Base-by-base conservation (phyloP, 495 filamentous ascomycete species). In the Pseudoneurospora amorphoporcata region DNA sequence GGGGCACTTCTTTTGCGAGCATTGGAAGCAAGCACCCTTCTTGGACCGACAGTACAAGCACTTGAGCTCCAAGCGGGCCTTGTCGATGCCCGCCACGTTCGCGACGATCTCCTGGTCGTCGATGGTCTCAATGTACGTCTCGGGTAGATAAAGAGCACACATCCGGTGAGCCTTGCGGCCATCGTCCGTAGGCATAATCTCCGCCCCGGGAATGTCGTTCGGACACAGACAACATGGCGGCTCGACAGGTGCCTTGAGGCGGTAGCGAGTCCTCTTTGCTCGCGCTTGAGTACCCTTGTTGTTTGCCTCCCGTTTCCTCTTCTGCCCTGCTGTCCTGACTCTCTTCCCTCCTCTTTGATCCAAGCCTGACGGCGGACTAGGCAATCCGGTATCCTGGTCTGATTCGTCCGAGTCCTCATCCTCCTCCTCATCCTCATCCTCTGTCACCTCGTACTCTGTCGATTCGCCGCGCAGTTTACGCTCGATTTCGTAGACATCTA, bases 1-100 rank as follows among this genome's bases (percentile, higher is more conserved):
- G 35, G 92, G 92, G 79, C 95, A 99, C 81, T 97, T 98, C 85
- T 94, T 95, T 72, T 91, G 90, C 8, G 93, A 95, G 83, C 95
- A 99, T 81, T 99, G 95, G 84, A 99, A 97, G 82, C 94, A 97
- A 17, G 94, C 92, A 38, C 95, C 95, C 73, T 91, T 93, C 78
- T 94, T 95, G 68, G 93, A 95, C 42, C 94, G 92, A 78, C 95
- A 99, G 81, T 93, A 97, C 69, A 94, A 89, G 81, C 95, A 99
- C 79, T 94, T 97, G 72, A 98, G 88, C 9, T 95, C 94, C 76
- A 95, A 81, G 12, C 95, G 91, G 72, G 90, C 94, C 81, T 95
- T 97, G 75, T 92, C 88, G 78, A 98, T 94, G 71, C 87, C 87
- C 23, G 88, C 88, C 68, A 96, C 87, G 73, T 94, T 93, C 72